Base-by-base conservation (phyloP, 345 rosid genomes). In the Psidium guajava region DNA sequence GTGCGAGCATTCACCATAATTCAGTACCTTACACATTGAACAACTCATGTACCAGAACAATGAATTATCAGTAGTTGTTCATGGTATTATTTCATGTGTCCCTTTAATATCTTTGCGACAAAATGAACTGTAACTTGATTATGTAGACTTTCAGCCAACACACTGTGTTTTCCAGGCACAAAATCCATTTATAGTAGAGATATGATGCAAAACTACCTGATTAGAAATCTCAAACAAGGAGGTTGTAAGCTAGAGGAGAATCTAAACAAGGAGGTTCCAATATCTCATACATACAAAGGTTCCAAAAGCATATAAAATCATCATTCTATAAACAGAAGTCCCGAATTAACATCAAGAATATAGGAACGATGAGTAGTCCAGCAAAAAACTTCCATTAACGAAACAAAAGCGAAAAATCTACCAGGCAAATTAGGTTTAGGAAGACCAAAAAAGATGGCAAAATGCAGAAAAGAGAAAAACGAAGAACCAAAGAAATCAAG, bases 381-480 rank as follows among this genome's bases (percentile, higher is more conserved):
- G 3, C 47, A 12, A 69, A 69, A 69, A 32, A 18, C 18, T 36
- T 9, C 80, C 80, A 69, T 36, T 0, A 36, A 36, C 25, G 36
- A 20, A 69, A 69, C 25, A 20, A 8, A 64, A 32, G 77, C 47
- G 32, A 69, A 20, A 32, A 18, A 32, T 40, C 16, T 32, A 18
- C 77, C 77, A 32, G 47, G 32, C 42, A 69, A 69, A 32, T 69
- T 69, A 32, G 11, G 47, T 69, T 69, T 9, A 36, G 22, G 80
- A 69, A 36, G 80, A 69, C 13, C 4, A 20, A 36, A 18, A 69
- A 69, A 32, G 80, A 5, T 32, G 36, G 47, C 13, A 13, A 21
- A 92, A 73, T 91, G 90, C 51, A 91, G 93, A 51, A 94, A 93
- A 20, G 94, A 92, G 13, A 91, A 92, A 92, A 24, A 92, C 87